A percentile compares a stretch with the other conserved stretches of the same genome.
These are phyloP conservation scores for Termitomyces sp. DNA, from an alignment of 768 basidiomycete genomes.

Conservation along the genomic window DNA sequence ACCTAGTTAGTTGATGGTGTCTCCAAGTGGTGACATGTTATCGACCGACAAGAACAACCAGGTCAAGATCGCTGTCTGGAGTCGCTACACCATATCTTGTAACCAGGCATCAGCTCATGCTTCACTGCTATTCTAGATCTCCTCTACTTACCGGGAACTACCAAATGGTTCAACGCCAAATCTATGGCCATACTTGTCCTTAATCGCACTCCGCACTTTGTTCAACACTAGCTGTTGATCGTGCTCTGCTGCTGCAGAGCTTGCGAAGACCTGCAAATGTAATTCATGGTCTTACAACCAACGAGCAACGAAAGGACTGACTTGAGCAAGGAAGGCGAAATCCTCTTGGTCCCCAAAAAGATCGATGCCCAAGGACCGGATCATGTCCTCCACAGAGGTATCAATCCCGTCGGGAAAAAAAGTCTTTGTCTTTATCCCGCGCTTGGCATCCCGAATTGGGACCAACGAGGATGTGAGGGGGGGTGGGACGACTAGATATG, in stretches of 20 bases:
- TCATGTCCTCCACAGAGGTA: background rate
- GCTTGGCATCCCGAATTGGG: too few relatives aligned
- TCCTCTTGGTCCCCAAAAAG: background rate
- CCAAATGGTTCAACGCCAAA: conserved; percentile 40
- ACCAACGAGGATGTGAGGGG: too few relatives aligned
- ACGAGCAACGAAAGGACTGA: background rate
- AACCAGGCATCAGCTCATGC: background rate
- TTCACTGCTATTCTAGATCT: too few relatives aligned
- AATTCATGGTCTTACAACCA: background rate
- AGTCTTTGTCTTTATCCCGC: too few relatives aligned
- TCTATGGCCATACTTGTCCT: conserved; percentile 21
- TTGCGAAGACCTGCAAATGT: background rate
- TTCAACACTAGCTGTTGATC: background rate
- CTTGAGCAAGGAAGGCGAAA: background rate
- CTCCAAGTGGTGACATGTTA: background rate
- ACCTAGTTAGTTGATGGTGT: background rate
- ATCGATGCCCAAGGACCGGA: background rate
- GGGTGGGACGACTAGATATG: background rate
- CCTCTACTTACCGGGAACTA: conserved; percentile 28
- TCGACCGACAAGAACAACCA: conserved; percentile 41
- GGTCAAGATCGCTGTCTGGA: conserved; percentile 41
- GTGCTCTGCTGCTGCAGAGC: background rate
- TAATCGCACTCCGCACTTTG: conserved; percentile 20
- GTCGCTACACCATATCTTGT: conserved; percentile 36
- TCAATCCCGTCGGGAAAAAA: background rate